Base-by-base conservation (phyloP, 1,284 basidiomycete genomes). In the Austroboletus niveus region DNA sequence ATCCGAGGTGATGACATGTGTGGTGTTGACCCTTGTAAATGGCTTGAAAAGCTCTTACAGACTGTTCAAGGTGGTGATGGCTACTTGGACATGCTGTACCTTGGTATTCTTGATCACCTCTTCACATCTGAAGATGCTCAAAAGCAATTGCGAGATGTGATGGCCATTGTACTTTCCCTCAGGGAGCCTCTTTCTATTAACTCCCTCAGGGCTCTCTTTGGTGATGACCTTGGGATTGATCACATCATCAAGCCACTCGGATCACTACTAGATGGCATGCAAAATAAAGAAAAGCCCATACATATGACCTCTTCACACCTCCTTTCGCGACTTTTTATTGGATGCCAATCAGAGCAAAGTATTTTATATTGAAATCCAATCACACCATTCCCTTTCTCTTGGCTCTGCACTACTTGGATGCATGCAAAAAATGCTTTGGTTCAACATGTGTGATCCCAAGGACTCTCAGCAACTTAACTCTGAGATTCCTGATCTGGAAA, bases 361-460 rank as follows among this genome's bases (percentile, higher is more conserved):
- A 1, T 52, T 52, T 7, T 12, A 40, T 31, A 31, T 7, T 30
- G 5, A 12, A 1, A 31, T 47, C 0, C 32, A 27, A 14, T 12
- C 45, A 14, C 9, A 35, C 3, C 29, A 48, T 29, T 30, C 29
- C 29, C 29, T 30, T 30, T 30, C 29, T 30, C 29, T 30, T 30
- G 29, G 29, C 2, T 30, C 43, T 29, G 10, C 22, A 20, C 4
- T 27, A 2, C 48, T 49, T 15, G 4, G 1, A 22, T 49, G 48
- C 29, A 49, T 49, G 48, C 42, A 30, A 15, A 14, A 14, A 1
- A 31, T 46, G 43, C 43, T 50, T 5, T 27, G 2, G n/a, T 50
- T 47, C 43, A 50, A 50, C 17, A 49, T 49, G 27, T 48, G 47
- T 20, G n/a, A 42, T 20, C 40, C 42, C 5, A 29, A 42, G n/a